Evolutionary conservation across 495 filamentous ascomycete genomes (phyloP).

Genomic region (Lepidopterella palustris): DNA sequence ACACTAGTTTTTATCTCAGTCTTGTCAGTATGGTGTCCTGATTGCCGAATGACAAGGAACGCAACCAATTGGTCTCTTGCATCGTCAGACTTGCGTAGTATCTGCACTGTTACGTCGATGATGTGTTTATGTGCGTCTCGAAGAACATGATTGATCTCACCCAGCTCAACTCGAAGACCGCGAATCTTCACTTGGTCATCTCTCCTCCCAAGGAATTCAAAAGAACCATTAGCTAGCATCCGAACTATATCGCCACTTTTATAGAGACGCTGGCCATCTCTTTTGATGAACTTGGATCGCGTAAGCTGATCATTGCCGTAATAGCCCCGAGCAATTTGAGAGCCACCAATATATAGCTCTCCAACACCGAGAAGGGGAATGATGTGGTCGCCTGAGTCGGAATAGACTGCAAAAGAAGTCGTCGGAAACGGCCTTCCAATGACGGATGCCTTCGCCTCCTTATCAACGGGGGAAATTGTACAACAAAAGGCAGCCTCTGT

Average conservation of each 20-base stretch:
- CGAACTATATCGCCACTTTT: slow-evolving; percentile 30
- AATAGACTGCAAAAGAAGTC: slow-evolving; percentile 25
- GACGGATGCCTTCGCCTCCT: slow-evolving; percentile 15
- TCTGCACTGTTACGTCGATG: slow-evolving; percentile 19
- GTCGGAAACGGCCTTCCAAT: slow-evolving; percentile 29
- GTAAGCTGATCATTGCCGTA: slow-evolving; percentile 17
- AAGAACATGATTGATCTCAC: slow-evolving; percentile 30
- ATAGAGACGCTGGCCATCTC: slow-evolving; percentile 24
- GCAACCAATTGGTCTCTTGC: slow-evolving; percentile 26
- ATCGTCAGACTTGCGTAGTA: slow-evolving; percentile 8
- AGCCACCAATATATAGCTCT: slow-evolving; percentile 30
- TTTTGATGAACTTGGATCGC: slow-evolving; percentile 16
- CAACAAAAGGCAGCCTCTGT: slow-evolving; percentile 30
- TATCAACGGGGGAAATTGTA: slow-evolving; percentile 18
- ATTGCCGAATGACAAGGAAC: slow-evolving; percentile 12
- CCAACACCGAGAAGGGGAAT: slow-evolving; percentile 28
- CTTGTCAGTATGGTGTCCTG: not conserved
- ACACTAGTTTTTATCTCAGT: slow-evolving; percentile 6
- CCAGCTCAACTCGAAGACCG: slow-evolving; percentile 27
- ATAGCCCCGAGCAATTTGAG: slow-evolving; percentile 26
- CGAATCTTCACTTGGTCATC: slow-evolving; percentile 31
- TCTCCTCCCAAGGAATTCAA: slow-evolving; percentile 27
- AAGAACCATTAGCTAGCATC: slow-evolving; percentile 26
- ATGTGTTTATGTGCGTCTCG: slow-evolving; percentile 15
- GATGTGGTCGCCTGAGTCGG: slow-evolving; percentile 5